phyloP scores from a whole-genome alignment of 768 basidiomycete genomes.

The Mycena belliarum region DNA sequence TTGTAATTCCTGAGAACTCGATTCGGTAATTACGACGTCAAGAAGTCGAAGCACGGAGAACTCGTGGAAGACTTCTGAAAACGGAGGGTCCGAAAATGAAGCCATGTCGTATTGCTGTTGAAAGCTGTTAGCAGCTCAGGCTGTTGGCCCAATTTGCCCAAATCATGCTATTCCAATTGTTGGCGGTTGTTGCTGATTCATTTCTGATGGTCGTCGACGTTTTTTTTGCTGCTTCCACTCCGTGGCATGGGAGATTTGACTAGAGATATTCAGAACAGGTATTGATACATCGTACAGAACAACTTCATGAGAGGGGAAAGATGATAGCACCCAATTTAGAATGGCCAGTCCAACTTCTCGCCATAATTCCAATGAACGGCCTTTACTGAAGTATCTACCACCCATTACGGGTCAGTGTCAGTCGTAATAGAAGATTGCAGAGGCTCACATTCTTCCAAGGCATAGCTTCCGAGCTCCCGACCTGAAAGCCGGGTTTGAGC shows the following conservation, averaged over 20 bases:
- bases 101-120: neutral
- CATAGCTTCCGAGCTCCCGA: constrained; percentile 84
- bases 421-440: constrained; percentile 29
- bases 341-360: constrained; percentile 76
- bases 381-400: constrained; percentile 67
- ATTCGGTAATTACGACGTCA: no score
- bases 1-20: neutral
- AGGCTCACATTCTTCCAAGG: constrained; percentile 71
- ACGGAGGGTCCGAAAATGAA: neutral
- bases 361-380: constrained; percentile 90
- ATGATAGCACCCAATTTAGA: constrained; percentile 39
- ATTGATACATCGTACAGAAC: constrained; percentile 4
- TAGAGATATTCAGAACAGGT: neutral
- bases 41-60: constrained; percentile 13
- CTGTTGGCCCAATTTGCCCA: neutral
- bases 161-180: neutral
- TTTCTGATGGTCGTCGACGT: constrained; percentile 18
- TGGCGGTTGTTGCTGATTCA: neutral
- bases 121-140: constrained; percentile 13
- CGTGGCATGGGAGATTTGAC: constrained; percentile 1
- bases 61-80: no score
- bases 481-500: constrained; percentile 44
- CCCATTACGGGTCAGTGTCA: constrained; percentile 35
- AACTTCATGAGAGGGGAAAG: neutral
- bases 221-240: neutral